A percentile compares a stretch with the other conserved stretches of the same genome.
phyloP scores from a whole-genome alignment of 2,329 filamentous ascomycete species.

The Macroventuria anomochaeta region DNA sequence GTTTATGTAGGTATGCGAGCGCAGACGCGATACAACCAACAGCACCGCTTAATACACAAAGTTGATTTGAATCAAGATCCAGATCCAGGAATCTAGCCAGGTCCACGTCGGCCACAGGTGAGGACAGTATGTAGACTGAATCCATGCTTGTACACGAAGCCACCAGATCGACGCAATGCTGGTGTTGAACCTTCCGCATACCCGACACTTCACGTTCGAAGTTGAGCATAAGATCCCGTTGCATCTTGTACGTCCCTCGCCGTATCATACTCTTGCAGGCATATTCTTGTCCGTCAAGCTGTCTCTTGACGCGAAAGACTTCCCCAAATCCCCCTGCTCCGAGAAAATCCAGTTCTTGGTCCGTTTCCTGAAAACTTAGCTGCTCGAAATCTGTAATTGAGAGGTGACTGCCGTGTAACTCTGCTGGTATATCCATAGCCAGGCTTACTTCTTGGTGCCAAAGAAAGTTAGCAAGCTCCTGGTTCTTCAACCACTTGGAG shows the following conservation, averaged over 20 bases:
- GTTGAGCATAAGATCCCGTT: slow-evolving; percentile 12
- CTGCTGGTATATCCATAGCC: neutral
- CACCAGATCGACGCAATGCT: slow-evolving; percentile 22
- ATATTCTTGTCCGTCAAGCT: neutral
- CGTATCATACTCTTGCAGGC: slow-evolving; percentile 6
- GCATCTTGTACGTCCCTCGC: neutral
- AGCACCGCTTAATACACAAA: neutral
- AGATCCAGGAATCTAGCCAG: slow-evolving; percentile 19
- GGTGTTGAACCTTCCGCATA: slow-evolving; percentile 26
- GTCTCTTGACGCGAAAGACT: neutral
- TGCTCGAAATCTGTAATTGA: neutral
- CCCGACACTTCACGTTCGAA: slow-evolving; percentile 23
- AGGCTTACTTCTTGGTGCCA: neutral
- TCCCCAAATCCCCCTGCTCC: slow-evolving; percentile 7
- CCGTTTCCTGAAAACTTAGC: neutral
- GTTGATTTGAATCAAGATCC: neutral
- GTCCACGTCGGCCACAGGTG: slow-evolving; percentile 28
- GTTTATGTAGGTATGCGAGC: slow-evolving; percentile 1
- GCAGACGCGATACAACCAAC: slow-evolving; percentile 18
- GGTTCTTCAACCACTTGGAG: neutral
- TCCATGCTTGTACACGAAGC: slow-evolving; percentile 26
- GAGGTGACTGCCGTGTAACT: neutral
- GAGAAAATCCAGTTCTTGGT: neutral
- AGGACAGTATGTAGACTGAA: slow-evolving; percentile 18
- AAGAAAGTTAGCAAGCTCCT: neutral